phyloP scores from a whole-genome alignment of 805 yeast species.

The Starmerella vaccinii region DNA sequence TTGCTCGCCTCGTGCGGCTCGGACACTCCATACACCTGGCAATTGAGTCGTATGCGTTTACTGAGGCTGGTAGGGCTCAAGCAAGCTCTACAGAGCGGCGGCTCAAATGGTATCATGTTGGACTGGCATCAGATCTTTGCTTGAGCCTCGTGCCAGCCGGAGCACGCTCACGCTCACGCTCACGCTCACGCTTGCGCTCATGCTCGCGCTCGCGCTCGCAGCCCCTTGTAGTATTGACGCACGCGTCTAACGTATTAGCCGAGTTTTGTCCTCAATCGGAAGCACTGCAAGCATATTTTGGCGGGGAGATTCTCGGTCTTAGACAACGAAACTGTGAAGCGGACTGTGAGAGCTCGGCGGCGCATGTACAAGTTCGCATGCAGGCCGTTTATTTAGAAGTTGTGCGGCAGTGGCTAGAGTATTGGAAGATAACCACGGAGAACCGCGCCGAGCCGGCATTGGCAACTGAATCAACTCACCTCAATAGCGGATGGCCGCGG shows the following conservation, averaged over 20 bases:
- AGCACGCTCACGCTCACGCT: no score
- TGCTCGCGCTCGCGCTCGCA: neutral
- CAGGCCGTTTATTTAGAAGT: neutral
- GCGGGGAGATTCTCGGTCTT: conserved; percentile 2
- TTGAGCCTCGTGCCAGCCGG: conserved; percentile 13
- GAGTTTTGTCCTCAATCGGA: conserved; percentile 2
- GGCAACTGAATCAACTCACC: neutral
- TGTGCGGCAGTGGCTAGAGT: conserved; percentile 12
- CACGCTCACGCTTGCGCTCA: no score
- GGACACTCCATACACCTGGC: neutral
- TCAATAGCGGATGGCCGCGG: neutral
- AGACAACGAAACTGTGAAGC: neutral
- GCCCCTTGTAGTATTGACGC: conserved; percentile 10
- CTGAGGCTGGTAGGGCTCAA: neutral
- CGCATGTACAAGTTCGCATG: conserved; percentile 14
- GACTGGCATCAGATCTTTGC: conserved; percentile 13
- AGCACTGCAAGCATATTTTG: neutral
- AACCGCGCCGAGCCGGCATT: neutral
- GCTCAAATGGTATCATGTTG: conserved; percentile 15
- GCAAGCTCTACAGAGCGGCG: neutral
- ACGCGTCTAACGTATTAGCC: conserved; percentile 5
- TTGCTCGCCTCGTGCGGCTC: neutral
- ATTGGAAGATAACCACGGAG: neutral
- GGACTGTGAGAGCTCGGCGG: neutral
- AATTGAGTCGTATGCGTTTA: conserved; percentile 10